Percentiles rank a stretch among this genome's conserved stretches.
phyloP scores from a whole-genome alignment of 2,329 filamentous ascomycete genomes.

The Fusarium sp. region DNA sequence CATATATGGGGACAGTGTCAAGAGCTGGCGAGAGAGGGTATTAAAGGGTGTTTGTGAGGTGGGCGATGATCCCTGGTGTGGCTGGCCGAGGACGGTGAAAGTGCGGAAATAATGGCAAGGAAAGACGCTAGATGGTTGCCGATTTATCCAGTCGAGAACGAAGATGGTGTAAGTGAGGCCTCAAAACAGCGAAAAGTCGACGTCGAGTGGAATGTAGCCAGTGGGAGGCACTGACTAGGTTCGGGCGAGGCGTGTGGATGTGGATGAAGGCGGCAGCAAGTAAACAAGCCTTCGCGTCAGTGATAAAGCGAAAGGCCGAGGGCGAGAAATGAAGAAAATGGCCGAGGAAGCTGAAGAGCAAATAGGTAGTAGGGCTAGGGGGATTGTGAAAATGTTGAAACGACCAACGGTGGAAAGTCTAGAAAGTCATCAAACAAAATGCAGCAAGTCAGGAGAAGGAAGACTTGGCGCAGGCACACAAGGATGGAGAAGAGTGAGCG shows the following conservation, averaged over 20 bases:
- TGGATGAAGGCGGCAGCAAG: conserved; percentile 8
- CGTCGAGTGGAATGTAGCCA: conserved; percentile 19
- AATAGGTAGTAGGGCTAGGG: neutral
- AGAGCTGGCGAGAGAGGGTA: conserved; percentile 5
- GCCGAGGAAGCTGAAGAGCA: neutral
- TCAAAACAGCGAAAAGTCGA: conserved; percentile 11
- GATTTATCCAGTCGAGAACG: conserved; percentile 17
- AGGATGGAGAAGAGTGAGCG: conserved; percentile 9
- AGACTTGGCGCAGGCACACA: neutral
- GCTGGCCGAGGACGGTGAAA: neutral
- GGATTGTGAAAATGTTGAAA: neutral
- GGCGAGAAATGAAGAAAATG: neutral
- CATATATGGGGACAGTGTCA: neutral
- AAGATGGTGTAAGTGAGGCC: conserved; percentile 2
- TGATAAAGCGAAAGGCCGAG: conserved; percentile 9
- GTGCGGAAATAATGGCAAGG: neutral
- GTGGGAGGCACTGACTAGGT: conserved; percentile 34
- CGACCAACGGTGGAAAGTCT: neutral
- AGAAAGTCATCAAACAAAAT: conserved; percentile 8
- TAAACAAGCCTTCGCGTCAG: neutral
- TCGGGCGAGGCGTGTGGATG: conserved; percentile 29
- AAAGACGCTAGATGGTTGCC: conserved; percentile 12
- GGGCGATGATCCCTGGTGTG: neutral
- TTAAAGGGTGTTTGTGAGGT: conserved; percentile 10
- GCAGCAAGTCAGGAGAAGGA: conserved; percentile 9